These are phyloP conservation scores for Pseudocercospora pini-densiflorae DNA, from an alignment of 2,329 filamentous ascomycete species.

Conservation along the genomic window DNA sequence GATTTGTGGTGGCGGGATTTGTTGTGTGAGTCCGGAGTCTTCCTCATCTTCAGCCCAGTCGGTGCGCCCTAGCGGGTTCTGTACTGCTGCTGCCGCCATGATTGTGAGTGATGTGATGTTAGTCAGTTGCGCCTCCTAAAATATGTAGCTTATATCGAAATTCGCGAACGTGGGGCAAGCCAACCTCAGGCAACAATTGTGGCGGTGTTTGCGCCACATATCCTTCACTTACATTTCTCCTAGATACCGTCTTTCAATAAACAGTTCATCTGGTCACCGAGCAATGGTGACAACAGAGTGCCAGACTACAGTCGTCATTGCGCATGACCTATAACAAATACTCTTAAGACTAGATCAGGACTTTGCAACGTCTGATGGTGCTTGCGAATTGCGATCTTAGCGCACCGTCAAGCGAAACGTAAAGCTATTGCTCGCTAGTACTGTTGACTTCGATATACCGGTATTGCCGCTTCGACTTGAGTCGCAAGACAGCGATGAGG, in stretches of 20 bases:
- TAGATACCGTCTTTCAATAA: neutral
- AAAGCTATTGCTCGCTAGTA: conserved; percentile 7
- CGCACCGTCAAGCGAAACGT: neutral
- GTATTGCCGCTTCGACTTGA: neutral
- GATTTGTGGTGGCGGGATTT: conserved; percentile 83
- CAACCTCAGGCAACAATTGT: neutral
- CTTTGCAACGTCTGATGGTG: neutral
- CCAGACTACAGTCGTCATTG: neutral
- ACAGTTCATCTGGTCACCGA: neutral
- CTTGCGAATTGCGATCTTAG: neutral
- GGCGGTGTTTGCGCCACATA: neutral
- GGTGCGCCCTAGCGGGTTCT: conserved; percentile 51
- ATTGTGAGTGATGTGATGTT: conserved; percentile 9
- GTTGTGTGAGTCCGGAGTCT: conserved; percentile 72
- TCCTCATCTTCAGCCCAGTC: conserved; percentile 92
- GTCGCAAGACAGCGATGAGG: neutral
- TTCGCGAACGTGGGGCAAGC: neutral
- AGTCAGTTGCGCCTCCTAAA: neutral
- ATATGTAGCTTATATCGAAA: neutral
- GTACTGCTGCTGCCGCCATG: conserved; percentile 38
- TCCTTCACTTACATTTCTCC: neutral
- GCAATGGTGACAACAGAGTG: neutral
- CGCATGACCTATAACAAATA: conserved; percentile 6
- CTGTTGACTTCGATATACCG: conserved; percentile 1
- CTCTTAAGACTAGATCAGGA: neutral